Conservation (phyloP, 2,329 filamentous ascomycete species). For the Penicillium digitatum region DNA sequence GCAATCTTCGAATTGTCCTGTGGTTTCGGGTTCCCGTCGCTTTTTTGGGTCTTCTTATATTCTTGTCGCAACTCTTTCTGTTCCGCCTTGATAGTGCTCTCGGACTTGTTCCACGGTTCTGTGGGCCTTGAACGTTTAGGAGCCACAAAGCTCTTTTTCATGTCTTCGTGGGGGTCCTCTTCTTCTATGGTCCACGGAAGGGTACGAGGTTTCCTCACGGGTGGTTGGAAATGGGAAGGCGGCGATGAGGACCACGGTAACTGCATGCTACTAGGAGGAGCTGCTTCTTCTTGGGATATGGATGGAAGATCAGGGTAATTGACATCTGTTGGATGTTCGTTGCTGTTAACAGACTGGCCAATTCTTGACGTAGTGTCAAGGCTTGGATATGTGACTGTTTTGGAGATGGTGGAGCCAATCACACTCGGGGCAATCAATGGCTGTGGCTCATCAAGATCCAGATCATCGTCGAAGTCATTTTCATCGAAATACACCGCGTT, state of each 20-base stretch:
- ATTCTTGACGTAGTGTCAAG: constrained; percentile 10
- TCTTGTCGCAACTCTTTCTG: constrained; percentile 68
- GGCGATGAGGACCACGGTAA: constrained; percentile 68
- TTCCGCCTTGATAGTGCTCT: constrained; percentile 71
- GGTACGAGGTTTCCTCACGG: constrained; percentile 56
- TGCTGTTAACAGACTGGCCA: constrained; percentile 11
- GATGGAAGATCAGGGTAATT: constrained; percentile 38
- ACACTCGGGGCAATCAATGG: constrained; percentile 23
- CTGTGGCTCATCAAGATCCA: constrained; percentile 58
- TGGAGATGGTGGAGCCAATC: neutral
- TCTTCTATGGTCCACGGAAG: constrained; percentile 55
- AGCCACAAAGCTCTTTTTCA: constrained; percentile 36
- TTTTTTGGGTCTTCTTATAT: constrained; percentile 49
- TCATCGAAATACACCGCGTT: constrained; percentile 63
- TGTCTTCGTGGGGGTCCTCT: constrained; percentile 30
- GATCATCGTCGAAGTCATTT: constrained; percentile 83
- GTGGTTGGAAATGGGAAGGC: constrained; percentile 41
- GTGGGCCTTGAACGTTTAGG: constrained; percentile 43
- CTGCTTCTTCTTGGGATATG: constrained; percentile 26
- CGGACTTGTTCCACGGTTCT: constrained; percentile 68
- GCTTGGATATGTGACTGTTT: constrained; percentile 20
- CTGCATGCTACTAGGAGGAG: constrained; percentile 52
- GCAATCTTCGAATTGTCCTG: constrained; percentile 42
- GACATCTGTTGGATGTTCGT: constrained; percentile 22
- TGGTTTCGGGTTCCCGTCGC: constrained; percentile 41